Conservation (phyloP, 2,329 filamentous ascomycete genomes). For the Teratosphaeria destructans region DNA sequence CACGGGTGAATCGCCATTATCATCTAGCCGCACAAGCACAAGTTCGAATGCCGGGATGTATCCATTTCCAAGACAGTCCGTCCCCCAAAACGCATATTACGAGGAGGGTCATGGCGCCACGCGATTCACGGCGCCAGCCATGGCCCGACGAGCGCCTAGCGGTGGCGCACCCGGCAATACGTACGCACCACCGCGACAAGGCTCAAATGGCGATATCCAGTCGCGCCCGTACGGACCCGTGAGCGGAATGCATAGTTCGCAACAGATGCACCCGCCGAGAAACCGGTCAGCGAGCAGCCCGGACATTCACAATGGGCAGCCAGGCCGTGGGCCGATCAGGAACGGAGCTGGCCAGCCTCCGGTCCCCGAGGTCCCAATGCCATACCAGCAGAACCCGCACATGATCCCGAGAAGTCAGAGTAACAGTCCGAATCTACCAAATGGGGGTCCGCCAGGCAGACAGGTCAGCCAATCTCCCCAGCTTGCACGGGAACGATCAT, state of each 20-base stretch:
- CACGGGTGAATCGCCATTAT: slow-evolving; percentile 61
- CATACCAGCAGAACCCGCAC: slow-evolving; percentile 17
- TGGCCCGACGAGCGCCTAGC: slow-evolving; percentile 45
- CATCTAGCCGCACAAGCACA: slow-evolving; percentile 56
- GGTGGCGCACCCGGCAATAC: slow-evolving; percentile 33
- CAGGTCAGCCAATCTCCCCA: slow-evolving; percentile 56
- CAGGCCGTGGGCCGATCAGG: slow-evolving; percentile 38
- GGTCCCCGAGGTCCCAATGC: slow-evolving; percentile 22
- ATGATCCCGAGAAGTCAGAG: slow-evolving; percentile 62
- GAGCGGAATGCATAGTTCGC: slow-evolving; percentile 44
- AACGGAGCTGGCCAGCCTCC: slow-evolving; percentile 9
- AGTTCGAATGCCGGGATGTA: slow-evolving; percentile 59
- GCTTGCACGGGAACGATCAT: slow-evolving; percentile 49
- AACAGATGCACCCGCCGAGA: slow-evolving; percentile 43
- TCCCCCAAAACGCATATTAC: slow-evolving; percentile 50
- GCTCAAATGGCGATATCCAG: slow-evolving; percentile 47
- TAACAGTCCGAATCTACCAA: slow-evolving; percentile 57
- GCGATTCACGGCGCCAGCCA: slow-evolving; percentile 79
- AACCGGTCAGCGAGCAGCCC: slow-evolving; percentile 89
- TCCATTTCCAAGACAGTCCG: slow-evolving; percentile 65
- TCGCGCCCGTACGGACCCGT: slow-evolving; percentile 60
- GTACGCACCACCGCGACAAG: slow-evolving; percentile 48
- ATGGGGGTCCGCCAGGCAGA: slow-evolving; percentile 51
- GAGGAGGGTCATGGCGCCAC: slow-evolving; percentile 54
- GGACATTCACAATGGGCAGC: slow-evolving; percentile 66